These are phyloP conservation scores for Brassica rapa DNA, from an alignment of 345 rosid genomes.

Conservation along the genomic window DNA sequence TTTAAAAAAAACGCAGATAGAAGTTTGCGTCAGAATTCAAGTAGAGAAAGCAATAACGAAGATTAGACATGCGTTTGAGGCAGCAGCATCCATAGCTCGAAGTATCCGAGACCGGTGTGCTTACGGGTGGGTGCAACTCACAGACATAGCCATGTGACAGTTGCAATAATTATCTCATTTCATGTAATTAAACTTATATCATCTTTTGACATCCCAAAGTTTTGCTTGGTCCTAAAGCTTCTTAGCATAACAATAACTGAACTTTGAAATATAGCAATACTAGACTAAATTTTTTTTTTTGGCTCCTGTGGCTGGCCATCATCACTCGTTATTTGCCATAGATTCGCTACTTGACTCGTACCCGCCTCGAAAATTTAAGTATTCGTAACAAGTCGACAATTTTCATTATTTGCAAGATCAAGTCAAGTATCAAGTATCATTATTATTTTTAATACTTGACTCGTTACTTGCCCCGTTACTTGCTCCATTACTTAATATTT, in stretches of 20 bases:
- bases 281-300: not conserved
- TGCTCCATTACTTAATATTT: too few relatives aligned
- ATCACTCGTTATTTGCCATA: too few relatives aligned
- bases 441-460: too few relatives aligned
- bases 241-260: conserved; percentile 14
- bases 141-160: conserved; percentile 32
- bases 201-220: not conserved
- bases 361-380: too few relatives aligned
- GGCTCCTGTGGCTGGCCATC: too few relatives aligned
- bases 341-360: too few relatives aligned
- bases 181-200: conserved; percentile 26
- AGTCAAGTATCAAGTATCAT: too few relatives aligned
- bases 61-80: conserved; percentile 56
- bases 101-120: conserved; percentile 69
- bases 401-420: too few relatives aligned
- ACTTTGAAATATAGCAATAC: not conserved
- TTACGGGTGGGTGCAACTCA: conserved; percentile 79
- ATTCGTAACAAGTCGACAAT: too few relatives aligned
- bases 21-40: conserved; percentile 46
- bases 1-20: conserved; percentile 49
- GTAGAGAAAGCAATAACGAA: conserved; percentile 63
- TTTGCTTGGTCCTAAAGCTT: conserved; percentile 16
- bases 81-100: conserved; percentile 55
- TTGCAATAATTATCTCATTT: conserved; percentile 23
- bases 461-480: too few relatives aligned